These are phyloP conservation scores for Arctostaphylos glauca DNA, from an alignment of 148 eudicot genomes.

Conservation along the genomic window DNA sequence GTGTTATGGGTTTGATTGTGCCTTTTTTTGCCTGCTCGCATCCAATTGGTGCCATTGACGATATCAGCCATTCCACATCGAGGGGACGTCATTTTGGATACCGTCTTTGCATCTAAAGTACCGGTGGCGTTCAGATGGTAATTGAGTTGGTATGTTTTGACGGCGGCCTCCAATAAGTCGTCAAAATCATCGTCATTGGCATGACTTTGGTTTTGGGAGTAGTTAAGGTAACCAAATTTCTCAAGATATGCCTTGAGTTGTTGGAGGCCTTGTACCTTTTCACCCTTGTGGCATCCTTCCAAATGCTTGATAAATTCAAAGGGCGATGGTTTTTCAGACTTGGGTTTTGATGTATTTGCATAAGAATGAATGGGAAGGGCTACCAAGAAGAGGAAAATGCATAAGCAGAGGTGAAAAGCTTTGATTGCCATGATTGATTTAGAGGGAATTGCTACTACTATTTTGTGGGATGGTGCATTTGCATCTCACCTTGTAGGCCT, in stretches of 20 bases:
- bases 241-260: background rate
- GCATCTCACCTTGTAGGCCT: background rate
- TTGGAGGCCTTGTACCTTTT: background rate
- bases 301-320: constrained; percentile 16
- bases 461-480: background rate
- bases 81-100: constrained; percentile 20
- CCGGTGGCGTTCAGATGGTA: constrained; percentile 23
- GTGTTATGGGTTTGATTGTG: background rate
- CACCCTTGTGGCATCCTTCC: constrained; percentile 24
- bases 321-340: background rate
- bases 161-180: constrained; percentile 24
- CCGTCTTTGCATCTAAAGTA: constrained; percentile 13
- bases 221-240: background rate
- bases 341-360: background rate
- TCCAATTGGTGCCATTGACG: background rate
- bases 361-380: background rate
- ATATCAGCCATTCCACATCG: constrained; percentile 24
- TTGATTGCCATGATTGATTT: background rate
- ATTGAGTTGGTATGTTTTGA: constrained; percentile 22
- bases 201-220: background rate
- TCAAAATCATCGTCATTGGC: constrained; percentile 21
- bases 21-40: constrained; percentile 11
- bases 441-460: background rate
- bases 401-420: background rate
- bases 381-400: background rate